phyloP scores from a whole-genome alignment of 169 alveolate species.

The Eimeria brunetti region DNA sequence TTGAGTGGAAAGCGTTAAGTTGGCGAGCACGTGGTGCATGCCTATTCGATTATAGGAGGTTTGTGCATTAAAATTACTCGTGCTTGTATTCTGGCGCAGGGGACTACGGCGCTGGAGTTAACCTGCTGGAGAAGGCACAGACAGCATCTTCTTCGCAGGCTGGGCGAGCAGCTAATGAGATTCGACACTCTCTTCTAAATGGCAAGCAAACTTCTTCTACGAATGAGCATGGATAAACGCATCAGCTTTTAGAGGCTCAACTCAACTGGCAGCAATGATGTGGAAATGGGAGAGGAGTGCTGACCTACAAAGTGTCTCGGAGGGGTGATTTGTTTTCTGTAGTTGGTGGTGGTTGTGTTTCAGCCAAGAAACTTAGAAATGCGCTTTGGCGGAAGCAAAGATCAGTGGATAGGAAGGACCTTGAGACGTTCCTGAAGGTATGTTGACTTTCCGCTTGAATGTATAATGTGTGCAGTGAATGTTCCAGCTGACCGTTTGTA shows the following conservation, averaged over 20 bases:
- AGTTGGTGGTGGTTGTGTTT: conserved; percentile 6
- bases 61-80: not conserved
- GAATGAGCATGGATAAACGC: not conserved
- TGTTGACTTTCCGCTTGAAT: not conserved
- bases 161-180: conserved; percentile 55
- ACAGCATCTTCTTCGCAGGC: conserved; percentile 48
- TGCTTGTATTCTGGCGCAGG: conserved; percentile 22
- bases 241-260: not conserved
- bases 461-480: not conserved
- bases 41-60: not conserved
- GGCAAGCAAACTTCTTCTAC: not conserved
- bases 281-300: not conserved
- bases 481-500: not conserved
- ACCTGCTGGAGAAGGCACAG: conserved; percentile 57
- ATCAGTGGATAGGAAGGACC: conserved; percentile 42
- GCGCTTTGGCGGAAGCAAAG: conserved; percentile 38
- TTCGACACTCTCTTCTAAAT: conserved; percentile 62
- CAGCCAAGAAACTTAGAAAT: conserved; percentile 40
- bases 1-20: not conserved
- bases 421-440: conserved; percentile 59
- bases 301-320: not conserved
- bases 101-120: conserved; percentile 38
- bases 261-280: not conserved
- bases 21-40: not conserved
- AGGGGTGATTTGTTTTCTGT: not conserved